Base-by-base conservation (phyloP, 2,329 filamentous ascomycete species). In the Colletotrichum cereale region DNA sequence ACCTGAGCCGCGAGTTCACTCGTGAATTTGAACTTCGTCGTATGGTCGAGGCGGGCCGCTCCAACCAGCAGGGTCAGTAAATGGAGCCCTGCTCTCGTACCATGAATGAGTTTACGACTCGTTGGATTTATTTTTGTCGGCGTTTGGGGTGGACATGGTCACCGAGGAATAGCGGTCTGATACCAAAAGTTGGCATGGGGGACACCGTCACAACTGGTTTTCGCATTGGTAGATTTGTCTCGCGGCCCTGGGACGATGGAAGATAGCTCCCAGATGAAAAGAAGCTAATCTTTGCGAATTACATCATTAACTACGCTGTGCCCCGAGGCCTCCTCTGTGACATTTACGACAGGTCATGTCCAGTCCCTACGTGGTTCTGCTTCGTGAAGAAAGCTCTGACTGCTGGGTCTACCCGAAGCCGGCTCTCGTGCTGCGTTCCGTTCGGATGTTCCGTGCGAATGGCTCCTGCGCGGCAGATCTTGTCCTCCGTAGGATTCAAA, bases 21-120 rank as follows among this genome's bases (percentile, higher is more conserved):
- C 95, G 96, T 78, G 96, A 98, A 82, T 96, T 91, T 83, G 94
- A 97, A 82, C 84, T 97, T 76, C 91, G 94, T 77, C 95, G 95
- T 83, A 96, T 97, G 88, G 93, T 92, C 71, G 89, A 89, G 55
- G 90, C 89, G 29, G 88, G 89, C 62, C 65, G 71, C n/a, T 68
- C 68, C 24, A 67, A 67, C 29, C 89, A 91, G 73, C 85, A 88
- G 77, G 86, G 61, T 34, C 55, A 72, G 48, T 72, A 40, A 66
- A 16, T 26, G 8, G 38, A 47, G 21, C 2, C 12, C 26, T 34
- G 5, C 11, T 29, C 7, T 53, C 40, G 40, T 34, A 48, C 40
- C 48, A 24, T 31, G 18, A 26, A 29, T 47, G 34, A 42, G 44
- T 31, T 47, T 34, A 48, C 36, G 38, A 67, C 60, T 57, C 52